Evolutionary conservation across 805 yeast genomes (phyloP), one percentile per base, ranked within the genome.

Genomic region (Jamesozyma rosinii): DNA sequence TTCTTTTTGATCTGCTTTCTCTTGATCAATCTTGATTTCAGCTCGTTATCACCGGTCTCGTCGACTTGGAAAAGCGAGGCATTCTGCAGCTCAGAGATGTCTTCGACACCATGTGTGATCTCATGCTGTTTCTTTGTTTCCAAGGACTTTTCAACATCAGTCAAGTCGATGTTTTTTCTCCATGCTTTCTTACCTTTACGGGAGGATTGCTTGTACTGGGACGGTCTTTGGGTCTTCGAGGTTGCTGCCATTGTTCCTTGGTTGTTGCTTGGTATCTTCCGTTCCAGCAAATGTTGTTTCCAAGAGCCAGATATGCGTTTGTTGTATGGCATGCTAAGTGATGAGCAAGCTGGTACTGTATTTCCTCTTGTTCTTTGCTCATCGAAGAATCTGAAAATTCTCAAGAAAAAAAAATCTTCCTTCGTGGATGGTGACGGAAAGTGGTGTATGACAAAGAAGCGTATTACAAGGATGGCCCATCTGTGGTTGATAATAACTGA

Each of bases 111-210:
- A 44, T 62, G 63, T 3, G 60, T 57, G 31, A 62, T 56, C 44
- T 62, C 64, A 45, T 78, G 77, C 41, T 86, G 94, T 45, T 87
- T 71, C 41, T 71, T 71, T 36, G 75, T 78, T 52, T 81, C 90
- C 33, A 90, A 66, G 11, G 82, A 83, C 27, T 66, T 63, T 56
- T 83, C 87, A 39, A 92, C 69, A 49, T 87, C 96, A 20, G 77
- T 79, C 17, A 92, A 67, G 61, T 92, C 95, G 45, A 92, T 83
- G 63, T 92, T 86, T 66, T 90, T 92, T 65, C 97, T 80, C 98
- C 98, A 92, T 4, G 97, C 83, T 60, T 75, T 81, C 72, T 85
- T 90, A 36, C 95, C 95, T 69, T 92, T 92, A 57, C 97, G 75
- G 6, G 96, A 87, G 4, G 83, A 58, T 65, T 89, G 96, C 36